phyloP scores from a whole-genome alignment of 306 rosid species.

The Chamaecrista fasciculata region DNA sequence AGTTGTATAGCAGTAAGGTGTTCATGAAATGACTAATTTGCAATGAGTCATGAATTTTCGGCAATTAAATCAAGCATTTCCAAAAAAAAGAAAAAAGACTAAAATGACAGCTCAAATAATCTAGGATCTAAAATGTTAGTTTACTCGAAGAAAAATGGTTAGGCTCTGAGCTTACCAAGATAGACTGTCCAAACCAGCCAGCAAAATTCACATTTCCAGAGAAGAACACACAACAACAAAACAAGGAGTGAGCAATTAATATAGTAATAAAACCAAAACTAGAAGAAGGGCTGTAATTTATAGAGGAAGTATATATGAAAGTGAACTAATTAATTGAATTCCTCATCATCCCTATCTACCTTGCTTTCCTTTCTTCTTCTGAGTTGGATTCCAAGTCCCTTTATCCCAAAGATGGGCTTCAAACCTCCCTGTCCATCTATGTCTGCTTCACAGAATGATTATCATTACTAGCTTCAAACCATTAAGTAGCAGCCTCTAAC shows the following conservation, averaged over 20 bases:
- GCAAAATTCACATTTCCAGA: constrained; percentile 18
- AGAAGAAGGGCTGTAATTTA: neutral
- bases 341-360: constrained; percentile 43
- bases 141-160: too few relatives aligned
- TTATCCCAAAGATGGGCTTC: constrained; percentile 99
- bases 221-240: constrained; percentile 25
- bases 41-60: too few relatives aligned
- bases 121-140: too few relatives aligned
- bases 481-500: neutral
- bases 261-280: neutral
- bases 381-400: constrained; percentile 91
- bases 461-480: constrained; percentile 14
- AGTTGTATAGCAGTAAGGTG: too few relatives aligned
- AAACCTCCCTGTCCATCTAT: constrained; percentile 93
- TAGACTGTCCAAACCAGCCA: constrained; percentile 59
- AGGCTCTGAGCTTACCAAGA: constrained; percentile 50
- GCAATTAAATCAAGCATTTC: too few relatives aligned
- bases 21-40: too few relatives aligned
- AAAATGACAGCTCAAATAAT: too few relatives aligned
- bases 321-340: neutral
- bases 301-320: too few relatives aligned
- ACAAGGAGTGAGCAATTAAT: constrained; percentile 28
- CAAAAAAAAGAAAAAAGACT: too few relatives aligned
- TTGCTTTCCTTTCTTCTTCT: constrained; percentile 96
- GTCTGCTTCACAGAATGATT: constrained; percentile 45